Conservation (phyloP, 768 basidiomycete genomes). For the Trametes villosa region DNA sequence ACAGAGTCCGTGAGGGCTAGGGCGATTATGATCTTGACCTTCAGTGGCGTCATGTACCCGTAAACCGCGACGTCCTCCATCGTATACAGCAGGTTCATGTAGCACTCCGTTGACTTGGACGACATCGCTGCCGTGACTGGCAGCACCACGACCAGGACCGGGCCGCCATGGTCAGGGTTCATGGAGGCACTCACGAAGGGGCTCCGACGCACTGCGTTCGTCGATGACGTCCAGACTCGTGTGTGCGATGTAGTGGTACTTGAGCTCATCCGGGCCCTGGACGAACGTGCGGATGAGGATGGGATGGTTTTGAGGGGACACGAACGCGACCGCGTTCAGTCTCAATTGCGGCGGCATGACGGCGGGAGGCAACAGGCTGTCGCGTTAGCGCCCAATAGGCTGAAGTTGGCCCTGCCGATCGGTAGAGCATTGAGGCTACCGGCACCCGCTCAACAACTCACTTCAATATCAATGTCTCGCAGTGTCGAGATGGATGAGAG, state of each 20-base stretch:
- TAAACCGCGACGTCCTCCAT: conserved; percentile 94
- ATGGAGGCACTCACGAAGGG: conserved; percentile 13
- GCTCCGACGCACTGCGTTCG: conserved; percentile 71
- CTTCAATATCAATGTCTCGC: no score
- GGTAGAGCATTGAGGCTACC: no score
- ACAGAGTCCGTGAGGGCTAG: conserved; percentile 81
- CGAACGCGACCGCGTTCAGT: conserved; percentile 83
- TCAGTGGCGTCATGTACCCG: conserved; percentile 87
- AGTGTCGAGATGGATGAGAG: no score
- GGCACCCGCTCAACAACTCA: no score
- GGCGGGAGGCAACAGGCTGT: conserved; percentile 8
- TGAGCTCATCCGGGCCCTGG: conserved; percentile 63
- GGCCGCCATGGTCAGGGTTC: conserved; percentile 1
- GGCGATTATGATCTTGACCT: conserved; percentile 84
- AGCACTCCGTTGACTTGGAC: conserved; percentile 72
- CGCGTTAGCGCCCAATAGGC: no score
- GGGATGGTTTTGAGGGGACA: conserved; percentile 81
- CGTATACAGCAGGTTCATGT: conserved; percentile 84
- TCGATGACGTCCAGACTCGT: conserved; percentile 91
- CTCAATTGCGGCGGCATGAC: conserved; percentile 69
- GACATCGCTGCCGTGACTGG: conserved; percentile 44
- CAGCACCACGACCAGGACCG: conserved; percentile 22
- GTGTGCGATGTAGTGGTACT: conserved; percentile 92
- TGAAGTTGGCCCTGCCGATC: no score
- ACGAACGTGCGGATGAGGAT: conserved; percentile 79